Percentiles rank a stretch among this genome's conserved stretches.
Evolutionary conservation across 1,139 yeast species (phyloP).

Genomic region (Kurtzmaniella quercitrusa): DNA sequence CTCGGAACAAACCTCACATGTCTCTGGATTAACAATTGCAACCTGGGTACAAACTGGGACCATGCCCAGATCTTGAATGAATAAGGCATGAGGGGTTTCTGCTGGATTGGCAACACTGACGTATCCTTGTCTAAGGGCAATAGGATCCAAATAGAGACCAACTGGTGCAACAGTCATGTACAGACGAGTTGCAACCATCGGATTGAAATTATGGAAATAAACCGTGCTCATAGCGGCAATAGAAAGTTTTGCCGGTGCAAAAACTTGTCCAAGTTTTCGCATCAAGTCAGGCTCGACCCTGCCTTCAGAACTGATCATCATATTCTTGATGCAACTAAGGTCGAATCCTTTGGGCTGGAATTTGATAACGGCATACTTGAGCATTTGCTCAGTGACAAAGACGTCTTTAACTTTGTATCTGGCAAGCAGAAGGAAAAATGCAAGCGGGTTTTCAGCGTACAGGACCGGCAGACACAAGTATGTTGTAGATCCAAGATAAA

Average conservation of each 20-base stretch:
- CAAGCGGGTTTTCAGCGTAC: constrained; percentile 70
- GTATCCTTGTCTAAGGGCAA: constrained; percentile 84
- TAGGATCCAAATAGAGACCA: constrained; percentile 81
- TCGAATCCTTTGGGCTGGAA: constrained; percentile 65
- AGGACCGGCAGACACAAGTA: constrained; percentile 75
- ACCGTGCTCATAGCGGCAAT: constrained; percentile 72
- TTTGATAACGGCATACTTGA: constrained; percentile 65
- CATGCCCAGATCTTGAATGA: constrained; percentile 91
- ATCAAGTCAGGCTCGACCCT: constrained; percentile 67
- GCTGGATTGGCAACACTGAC: constrained; percentile 75
- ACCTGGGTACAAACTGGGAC: constrained; percentile 93
- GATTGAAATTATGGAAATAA: constrained; percentile 76
- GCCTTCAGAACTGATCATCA: constrained; percentile 78
- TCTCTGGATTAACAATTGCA: constrained; percentile 94
- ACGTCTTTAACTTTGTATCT: constrained; percentile 82
- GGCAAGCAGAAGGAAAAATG: constrained; percentile 69
- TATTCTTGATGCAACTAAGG: constrained; percentile 64
- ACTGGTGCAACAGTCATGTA: constrained; percentile 88
- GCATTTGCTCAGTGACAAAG: constrained; percentile 81
- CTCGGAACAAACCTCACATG: constrained; percentile 67
- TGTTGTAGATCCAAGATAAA: constrained; percentile 83
- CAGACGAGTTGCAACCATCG: constrained; percentile 80
- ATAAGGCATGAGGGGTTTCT: constrained; percentile 63
- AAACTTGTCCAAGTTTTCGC: constrained; percentile 57
- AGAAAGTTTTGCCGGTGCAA: constrained; percentile 63